Evolutionary conservation across 495 filamentous ascomycete species (phyloP).

Genomic region (Pseudevernia furfuracea): DNA sequence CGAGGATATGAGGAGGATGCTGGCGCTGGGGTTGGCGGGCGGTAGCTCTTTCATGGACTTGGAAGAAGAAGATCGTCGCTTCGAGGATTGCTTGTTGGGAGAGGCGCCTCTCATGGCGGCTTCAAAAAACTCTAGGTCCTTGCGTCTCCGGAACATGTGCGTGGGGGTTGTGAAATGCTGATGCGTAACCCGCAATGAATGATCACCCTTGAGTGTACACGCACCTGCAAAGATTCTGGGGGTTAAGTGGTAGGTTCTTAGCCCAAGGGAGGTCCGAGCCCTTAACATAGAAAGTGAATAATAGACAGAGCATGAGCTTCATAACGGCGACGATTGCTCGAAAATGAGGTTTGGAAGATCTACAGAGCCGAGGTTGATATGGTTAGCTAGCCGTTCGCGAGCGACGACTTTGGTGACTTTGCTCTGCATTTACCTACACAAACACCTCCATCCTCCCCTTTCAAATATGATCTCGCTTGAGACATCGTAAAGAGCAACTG

Average conservation of each 20-base stretch:
- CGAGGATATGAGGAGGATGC: slow-evolving; percentile 78
- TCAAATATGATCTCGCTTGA: background rate
- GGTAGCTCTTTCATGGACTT: background rate
- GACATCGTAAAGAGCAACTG: too few relatives aligned
- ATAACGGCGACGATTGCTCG: background rate
- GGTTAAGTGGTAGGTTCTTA: background rate
- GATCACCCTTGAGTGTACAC: background rate
- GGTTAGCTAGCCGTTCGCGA: background rate
- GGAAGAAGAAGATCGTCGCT: background rate
- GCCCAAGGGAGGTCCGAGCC: background rate
- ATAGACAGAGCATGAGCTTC: background rate
- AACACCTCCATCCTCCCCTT: background rate
- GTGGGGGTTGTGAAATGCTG: background rate
- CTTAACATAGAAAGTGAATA: background rate
- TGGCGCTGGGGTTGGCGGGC: slow-evolving; percentile 30
- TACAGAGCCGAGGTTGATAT: background rate
- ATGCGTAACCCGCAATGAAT: background rate
- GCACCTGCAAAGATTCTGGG: background rate
- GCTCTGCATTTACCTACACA: background rate
- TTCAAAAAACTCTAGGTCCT: background rate
- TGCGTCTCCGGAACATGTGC: slow-evolving; percentile 2
- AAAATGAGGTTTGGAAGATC: slow-evolving; percentile 4
- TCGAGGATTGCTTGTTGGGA: background rate
- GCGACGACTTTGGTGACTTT: background rate
- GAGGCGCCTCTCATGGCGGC: slow-evolving; percentile 7